Conservation (phyloP, 2,329 filamentous ascomycete genomes). For the Trichoderma simmonsii region DNA sequence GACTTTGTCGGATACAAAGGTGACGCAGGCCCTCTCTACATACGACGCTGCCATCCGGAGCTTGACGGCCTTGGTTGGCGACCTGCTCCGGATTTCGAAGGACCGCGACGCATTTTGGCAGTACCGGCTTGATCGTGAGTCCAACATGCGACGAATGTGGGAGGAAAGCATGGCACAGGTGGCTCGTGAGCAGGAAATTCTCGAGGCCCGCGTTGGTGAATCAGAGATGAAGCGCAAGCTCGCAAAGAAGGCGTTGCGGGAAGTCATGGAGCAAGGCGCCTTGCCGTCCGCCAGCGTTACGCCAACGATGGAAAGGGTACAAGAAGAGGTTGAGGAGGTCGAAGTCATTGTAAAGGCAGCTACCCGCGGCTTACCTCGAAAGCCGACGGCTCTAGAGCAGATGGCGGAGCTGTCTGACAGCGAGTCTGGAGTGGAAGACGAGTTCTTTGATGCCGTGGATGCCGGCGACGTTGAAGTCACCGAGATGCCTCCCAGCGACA, state of each 20-base stretch:
- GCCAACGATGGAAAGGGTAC: constrained; percentile 29
- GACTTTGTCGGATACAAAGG: constrained; percentile 70
- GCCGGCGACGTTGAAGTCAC: constrained; percentile 84
- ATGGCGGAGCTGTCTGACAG: constrained; percentile 75
- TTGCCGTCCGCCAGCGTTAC: constrained; percentile 32
- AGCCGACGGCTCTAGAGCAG: constrained; percentile 65
- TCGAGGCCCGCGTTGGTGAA: constrained; percentile 83
- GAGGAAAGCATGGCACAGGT: constrained; percentile 98
- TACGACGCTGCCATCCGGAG: constrained; percentile 90
- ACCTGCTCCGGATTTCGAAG: constrained; percentile 85
- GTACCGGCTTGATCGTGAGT: constrained; percentile 86
- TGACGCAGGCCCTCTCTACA: constrained; percentile 73
- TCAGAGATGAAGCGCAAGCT: constrained; percentile 85
- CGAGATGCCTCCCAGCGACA: constrained; percentile 56
- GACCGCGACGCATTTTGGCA: constrained; percentile 98
- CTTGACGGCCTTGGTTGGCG: constrained; percentile 77
- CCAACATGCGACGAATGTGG: constrained; percentile 92
- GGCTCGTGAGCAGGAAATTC: constrained; percentile 87
- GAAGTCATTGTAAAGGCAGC: constrained; percentile 38
- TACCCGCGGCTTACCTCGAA: constrained; percentile 44
- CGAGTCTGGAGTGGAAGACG: constrained; percentile 77
- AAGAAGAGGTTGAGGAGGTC: constrained; percentile 32
- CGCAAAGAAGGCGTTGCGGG: constrained; percentile 84
- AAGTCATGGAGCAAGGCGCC: constrained; percentile 65
- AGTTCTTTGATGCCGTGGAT: constrained; percentile 97